These are phyloP conservation scores for Sphagnum fallax DNA, from an alignment of 228 moss, liverwort and hornwort species.

Conservation along the genomic window DNA sequence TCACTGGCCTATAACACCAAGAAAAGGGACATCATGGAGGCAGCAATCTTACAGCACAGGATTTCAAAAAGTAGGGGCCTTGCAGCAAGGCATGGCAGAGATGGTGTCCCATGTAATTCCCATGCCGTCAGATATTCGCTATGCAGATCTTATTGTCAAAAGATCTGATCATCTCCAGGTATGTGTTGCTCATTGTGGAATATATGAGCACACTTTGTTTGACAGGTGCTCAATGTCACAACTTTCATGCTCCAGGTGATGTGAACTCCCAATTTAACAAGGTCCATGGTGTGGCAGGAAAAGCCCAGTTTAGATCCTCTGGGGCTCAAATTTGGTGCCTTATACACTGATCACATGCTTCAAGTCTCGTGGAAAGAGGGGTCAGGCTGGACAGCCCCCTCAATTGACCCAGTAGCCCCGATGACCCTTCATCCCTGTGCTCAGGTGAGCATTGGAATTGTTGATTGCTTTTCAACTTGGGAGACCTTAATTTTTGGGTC, in stretches of 20 bases:
- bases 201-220: no score
- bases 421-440: slow-evolving; percentile 80
- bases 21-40: slow-evolving; percentile 8
- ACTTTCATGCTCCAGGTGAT: no score
- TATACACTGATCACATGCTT: slow-evolving; percentile 83
- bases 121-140: slow-evolving; percentile 31
- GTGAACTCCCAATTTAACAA: no score
- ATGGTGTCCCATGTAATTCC: slow-evolving; percentile 31
- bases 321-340: slow-evolving; percentile 63
- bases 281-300: slow-evolving; percentile 24
- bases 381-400: slow-evolving; percentile 65
- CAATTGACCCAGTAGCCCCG: slow-evolving; percentile 67
- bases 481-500: no score
- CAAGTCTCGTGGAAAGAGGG: slow-evolving; percentile 71
- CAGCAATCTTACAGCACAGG: slow-evolving; percentile 23
- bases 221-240: no score
- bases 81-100: slow-evolving; percentile 50
- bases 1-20: slow-evolving; percentile 3
- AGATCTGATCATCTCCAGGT: slow-evolving; percentile 40
- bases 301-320: slow-evolving; percentile 56
- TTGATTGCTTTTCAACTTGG: no score
- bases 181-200: not conserved
- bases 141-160: slow-evolving; percentile 33
- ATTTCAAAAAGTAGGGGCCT: slow-evolving; percentile 23
- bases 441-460: slow-evolving; percentile 30